Percentiles rank a stretch among this genome's conserved stretches.
phyloP scores from a whole-genome alignment of 1,139 yeast species.

The Debaryomyces udenii region DNA sequence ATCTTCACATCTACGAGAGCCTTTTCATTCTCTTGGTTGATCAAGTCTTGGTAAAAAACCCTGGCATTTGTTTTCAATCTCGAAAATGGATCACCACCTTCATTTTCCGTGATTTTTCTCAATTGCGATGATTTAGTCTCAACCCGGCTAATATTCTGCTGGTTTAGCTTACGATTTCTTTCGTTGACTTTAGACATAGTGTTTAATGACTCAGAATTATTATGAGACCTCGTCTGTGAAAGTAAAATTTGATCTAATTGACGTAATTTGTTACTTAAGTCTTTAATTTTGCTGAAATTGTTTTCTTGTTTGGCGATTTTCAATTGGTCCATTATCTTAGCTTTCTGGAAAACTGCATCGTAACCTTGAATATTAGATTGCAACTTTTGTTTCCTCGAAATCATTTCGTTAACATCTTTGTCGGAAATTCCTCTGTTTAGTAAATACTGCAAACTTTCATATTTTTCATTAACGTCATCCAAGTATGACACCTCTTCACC shows the following conservation, averaged over 20 bases:
- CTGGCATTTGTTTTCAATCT: conserved; percentile 85
- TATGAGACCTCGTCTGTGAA: conserved; percentile 26
- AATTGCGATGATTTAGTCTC: conserved; percentile 66
- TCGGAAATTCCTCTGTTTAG: conserved; percentile 69
- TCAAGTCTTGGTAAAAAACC: conserved; percentile 66
- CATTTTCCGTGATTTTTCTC: conserved; percentile 49
- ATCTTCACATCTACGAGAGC: conserved; percentile 44
- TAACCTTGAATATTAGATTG: conserved; percentile 60
- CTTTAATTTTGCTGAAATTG: conserved; percentile 53
- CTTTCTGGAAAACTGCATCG: conserved; percentile 77
- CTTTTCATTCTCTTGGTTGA: conserved; percentile 47
- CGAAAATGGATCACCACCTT: conserved; percentile 83
- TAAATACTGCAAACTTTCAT: conserved; percentile 61
- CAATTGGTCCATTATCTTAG: conserved; percentile 72
- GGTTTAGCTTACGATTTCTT: conserved; percentile 82
- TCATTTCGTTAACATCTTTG: conserved; percentile 77
- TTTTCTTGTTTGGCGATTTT: conserved; percentile 74
- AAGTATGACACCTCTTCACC: conserved; percentile 63
- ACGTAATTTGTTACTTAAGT: conserved; percentile 56
- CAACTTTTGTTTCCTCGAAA: conserved; percentile 64
- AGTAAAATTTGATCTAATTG: conserved; percentile 38
- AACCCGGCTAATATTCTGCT: conserved; percentile 75
- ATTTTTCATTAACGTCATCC: conserved; percentile 69
- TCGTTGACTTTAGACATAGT: conserved; percentile 68
- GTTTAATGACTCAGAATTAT: conserved; percentile 27